Percentiles rank a stretch among this genome's conserved stretches.
Evolutionary conservation across 2,329 filamentous ascomycete species (phyloP).

Genomic region (Pseudopithomyces chartarum): DNA sequence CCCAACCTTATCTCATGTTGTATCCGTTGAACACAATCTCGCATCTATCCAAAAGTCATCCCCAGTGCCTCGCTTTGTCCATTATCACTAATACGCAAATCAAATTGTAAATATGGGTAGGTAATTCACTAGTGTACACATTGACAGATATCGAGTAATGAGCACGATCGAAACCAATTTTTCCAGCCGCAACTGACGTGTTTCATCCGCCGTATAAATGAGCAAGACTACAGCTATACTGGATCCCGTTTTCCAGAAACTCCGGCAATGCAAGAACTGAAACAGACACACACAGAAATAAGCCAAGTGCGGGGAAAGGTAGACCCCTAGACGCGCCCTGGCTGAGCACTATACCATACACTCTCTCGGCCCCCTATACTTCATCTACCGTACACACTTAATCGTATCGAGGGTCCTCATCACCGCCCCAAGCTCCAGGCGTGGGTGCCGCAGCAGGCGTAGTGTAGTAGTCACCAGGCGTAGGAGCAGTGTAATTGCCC

Average conservation of each 20-base stretch:
- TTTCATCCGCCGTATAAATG: background rate
- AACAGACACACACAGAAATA: slow-evolving; percentile 53
- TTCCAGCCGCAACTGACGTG: background rate
- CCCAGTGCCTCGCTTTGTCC: no score
- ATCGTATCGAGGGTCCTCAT: slow-evolving; percentile 28
- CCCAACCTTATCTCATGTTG: no score
- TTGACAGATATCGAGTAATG: background rate
- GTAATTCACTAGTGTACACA: background rate
- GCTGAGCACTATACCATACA: background rate
- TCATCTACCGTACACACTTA: slow-evolving; percentile 10
- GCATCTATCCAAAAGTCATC: no score
- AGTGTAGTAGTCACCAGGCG: slow-evolving; percentile 38
- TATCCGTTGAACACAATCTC: no score
- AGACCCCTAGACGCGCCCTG: background rate
- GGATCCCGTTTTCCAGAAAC: background rate
- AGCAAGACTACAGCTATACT: background rate
- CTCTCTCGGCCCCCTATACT: background rate
- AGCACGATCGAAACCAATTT: background rate
- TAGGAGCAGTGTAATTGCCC: slow-evolving; percentile 46
- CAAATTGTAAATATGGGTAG: no score
- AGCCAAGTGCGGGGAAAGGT: background rate
- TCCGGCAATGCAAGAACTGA: slow-evolving; percentile 1
- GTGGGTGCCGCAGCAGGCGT: slow-evolving; percentile 60
- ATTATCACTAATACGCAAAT: no score
- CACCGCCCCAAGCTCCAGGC: slow-evolving; percentile 54